Evolutionary conservation across 768 basidiomycete species (phyloP).

Genomic region (Podaxis mareebaensis): DNA sequence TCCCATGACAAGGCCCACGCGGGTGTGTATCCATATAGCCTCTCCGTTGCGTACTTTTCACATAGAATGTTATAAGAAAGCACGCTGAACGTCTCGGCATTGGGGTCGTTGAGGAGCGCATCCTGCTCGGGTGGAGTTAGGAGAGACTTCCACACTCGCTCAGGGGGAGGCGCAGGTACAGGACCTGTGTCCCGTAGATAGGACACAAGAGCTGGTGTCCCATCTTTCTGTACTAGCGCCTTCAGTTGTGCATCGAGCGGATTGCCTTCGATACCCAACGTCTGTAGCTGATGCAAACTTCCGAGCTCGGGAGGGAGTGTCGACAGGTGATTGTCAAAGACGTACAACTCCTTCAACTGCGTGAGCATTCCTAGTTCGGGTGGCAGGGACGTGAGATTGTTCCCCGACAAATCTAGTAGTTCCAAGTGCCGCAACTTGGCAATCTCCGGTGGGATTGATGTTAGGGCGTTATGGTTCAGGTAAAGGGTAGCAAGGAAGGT

Average conservation of each 20-base stretch:
- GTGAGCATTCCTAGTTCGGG: conserved; percentile 90
- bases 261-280: conserved; percentile 96
- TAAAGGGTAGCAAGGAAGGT: conserved; percentile 93
- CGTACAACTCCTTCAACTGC: conserved; percentile 84
- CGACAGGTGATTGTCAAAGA: conserved; percentile 94
- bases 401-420: conserved; percentile 89
- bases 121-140: conserved; percentile 61
- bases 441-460: conserved; percentile 79
- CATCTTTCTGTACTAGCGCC: conserved; percentile 87
- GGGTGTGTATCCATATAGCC: conserved; percentile 94
- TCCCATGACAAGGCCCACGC: conserved; percentile 96
- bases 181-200: conserved; percentile 95
- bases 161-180: conserved; percentile 76
- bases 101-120: conserved; percentile 57
- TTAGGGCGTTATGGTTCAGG: conserved; percentile 92
- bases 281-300: conserved; percentile 87
- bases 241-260: conserved; percentile 80
- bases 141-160: conserved; percentile 73
- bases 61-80: conserved; percentile 95
- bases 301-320: conserved; percentile 88
- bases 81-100: conserved; percentile 74
- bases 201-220: conserved; percentile 85
- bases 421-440: conserved; percentile 83
- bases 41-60: conserved; percentile 84
- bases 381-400: conserved; percentile 75